Evolutionary conservation across 352 stramenopile species (phyloP).

Genomic region (Phytopythium vexans): DNA sequence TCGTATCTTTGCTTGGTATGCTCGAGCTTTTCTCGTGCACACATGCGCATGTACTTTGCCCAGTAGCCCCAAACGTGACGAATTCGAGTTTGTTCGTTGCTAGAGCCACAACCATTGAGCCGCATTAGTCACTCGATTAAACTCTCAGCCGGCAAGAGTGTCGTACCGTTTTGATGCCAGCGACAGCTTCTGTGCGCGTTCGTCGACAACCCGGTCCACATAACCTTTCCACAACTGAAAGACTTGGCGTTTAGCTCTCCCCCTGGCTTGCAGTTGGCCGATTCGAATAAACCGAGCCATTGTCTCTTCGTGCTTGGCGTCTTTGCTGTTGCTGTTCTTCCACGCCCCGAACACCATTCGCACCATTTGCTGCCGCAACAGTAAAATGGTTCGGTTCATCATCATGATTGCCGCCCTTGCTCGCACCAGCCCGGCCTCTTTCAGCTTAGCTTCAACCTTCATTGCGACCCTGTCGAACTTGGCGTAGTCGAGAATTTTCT

Average conservation of each 20-base stretch:
- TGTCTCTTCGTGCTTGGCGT: conserved; percentile 36
- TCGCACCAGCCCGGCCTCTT: conserved; percentile 72
- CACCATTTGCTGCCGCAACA: conserved; percentile 56
- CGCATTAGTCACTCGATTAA: too few species aligned
- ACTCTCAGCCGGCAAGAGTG: neutral
- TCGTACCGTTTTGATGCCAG: conserved; percentile 43
- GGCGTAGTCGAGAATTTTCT: conserved; percentile 71
- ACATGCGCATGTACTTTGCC: conserved; percentile 51
- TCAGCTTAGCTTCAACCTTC: conserved; percentile 71
- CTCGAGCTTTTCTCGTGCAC: conserved; percentile 46
- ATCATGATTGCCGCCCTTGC: conserved; percentile 78
- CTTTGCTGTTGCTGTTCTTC: conserved; percentile 61
- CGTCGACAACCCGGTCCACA: conserved; percentile 44
- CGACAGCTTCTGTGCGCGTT: conserved; percentile 57
- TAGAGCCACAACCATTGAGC: too few species aligned
- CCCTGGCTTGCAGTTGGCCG: conserved; percentile 54
- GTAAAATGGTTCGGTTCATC: conserved; percentile 67
- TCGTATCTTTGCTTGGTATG: conserved; percentile 55
- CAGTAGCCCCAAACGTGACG: conserved; percentile 43
- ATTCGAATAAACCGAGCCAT: conserved; percentile 68
- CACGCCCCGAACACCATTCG: conserved; percentile 78
- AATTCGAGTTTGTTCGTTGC: conserved; percentile 47
- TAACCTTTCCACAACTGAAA: conserved; percentile 66
- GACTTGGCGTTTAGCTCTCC: conserved; percentile 34
- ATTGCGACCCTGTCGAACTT: conserved; percentile 78